Conservation (phyloP, 2,329 filamentous ascomycete genomes). For the Colletotrichum orbiculare region DNA sequence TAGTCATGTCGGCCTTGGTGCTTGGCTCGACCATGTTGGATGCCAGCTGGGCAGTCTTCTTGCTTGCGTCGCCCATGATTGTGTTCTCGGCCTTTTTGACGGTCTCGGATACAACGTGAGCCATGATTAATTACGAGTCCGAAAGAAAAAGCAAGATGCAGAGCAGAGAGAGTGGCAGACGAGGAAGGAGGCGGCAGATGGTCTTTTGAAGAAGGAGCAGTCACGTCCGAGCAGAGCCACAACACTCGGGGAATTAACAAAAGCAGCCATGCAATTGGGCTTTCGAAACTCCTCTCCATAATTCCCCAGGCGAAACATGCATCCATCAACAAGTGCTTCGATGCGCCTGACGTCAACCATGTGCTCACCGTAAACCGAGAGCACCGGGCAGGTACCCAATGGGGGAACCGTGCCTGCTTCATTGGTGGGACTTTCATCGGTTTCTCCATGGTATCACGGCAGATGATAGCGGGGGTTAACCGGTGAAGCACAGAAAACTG, state of each 20-base stretch:
- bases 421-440: conserved; percentile 15
- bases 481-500: background rate
- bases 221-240: conserved; percentile 5
- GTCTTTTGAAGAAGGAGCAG: background rate
- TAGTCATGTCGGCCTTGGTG: conserved; percentile 72
- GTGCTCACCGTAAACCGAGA: conserved; percentile 10
- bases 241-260: background rate
- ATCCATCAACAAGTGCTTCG: background rate
- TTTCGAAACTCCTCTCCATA: background rate
- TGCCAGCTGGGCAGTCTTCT: conserved; percentile 72
- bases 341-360: conserved; percentile 29
- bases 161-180: background rate
- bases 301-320: background rate
- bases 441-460: background rate
- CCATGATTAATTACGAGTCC: conserved; percentile 16
- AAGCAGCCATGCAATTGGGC: conserved; percentile 6
- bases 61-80: conserved; percentile 53
- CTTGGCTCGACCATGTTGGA: conserved; percentile 68
- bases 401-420: conserved; percentile 7
- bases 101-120: conserved; percentile 44
- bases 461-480: background rate
- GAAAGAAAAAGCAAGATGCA: background rate
- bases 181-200: too few species aligned
- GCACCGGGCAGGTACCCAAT: background rate
- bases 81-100: conserved; percentile 53